These are phyloP conservation scores for Penicillium sp. DNA, from an alignment of 2,329 filamentous ascomycete genomes.

Conservation along the genomic window DNA sequence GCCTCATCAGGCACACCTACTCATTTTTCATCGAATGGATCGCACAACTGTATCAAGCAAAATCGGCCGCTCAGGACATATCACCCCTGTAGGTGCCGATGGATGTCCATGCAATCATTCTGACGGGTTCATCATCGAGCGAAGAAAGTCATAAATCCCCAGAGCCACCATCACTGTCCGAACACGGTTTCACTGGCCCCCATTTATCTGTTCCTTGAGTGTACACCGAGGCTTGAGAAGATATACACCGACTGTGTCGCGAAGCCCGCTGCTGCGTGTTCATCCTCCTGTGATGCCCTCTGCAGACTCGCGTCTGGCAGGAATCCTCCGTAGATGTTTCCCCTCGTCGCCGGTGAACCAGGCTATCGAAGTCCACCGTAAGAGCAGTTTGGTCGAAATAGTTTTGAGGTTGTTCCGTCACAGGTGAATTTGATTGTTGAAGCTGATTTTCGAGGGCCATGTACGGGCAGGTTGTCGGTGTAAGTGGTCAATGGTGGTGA, in stretches of 20 bases:
- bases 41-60: not conserved
- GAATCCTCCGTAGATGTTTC: not conserved
- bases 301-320: not conserved
- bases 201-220: not conserved
- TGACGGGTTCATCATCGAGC: not conserved
- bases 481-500: not conserved
- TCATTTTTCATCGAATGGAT: not conserved
- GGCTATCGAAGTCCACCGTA: not conserved
- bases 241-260: not conserved
- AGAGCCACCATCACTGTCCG: not conserved
- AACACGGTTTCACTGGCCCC: not conserved
- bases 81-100: not conserved
- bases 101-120: not conserved
- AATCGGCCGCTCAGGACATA: not conserved
- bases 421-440: not conserved
- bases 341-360: not conserved
- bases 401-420: not conserved
- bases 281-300: not conserved
- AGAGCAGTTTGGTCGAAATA: not conserved
- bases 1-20: no score
- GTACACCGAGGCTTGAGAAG: not conserved
- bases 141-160: not conserved
- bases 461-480: not conserved
- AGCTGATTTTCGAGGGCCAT: not conserved
- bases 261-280: not conserved